A percentile compares a stretch with the other conserved stretches of the same genome.
These are phyloP conservation scores for Farysia itapuensis DNA, from an alignment of 1,284 basidiomycete species.

Conservation along the genomic window DNA sequence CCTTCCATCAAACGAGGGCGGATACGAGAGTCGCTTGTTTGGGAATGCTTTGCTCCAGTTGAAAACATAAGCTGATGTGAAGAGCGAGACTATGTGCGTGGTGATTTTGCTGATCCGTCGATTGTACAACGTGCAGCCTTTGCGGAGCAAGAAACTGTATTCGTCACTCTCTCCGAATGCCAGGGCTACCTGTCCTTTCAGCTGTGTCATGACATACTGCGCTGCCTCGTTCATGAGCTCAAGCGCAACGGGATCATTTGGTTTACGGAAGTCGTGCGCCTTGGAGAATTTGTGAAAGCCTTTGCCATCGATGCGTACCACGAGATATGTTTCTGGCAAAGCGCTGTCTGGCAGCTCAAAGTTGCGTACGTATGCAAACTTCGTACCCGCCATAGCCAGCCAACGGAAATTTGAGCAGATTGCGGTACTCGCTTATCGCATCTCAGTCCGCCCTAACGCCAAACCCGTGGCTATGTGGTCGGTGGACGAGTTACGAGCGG, in stretches of 20 bases:
- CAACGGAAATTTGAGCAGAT: too few species aligned
- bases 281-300: conserved; percentile 94
- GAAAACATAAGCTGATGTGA: conserved; percentile 89
- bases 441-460: too few species aligned
- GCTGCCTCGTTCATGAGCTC: conserved; percentile 92
- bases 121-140: conserved; percentile 75
- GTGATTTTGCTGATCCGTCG: conserved; percentile 81
- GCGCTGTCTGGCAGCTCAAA: conserved; percentile 88
- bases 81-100: conserved; percentile 82
- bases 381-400: conserved; percentile 96
- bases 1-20: conserved; percentile 86
- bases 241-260: conserved; percentile 85
- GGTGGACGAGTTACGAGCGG: too few species aligned
- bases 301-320: conserved; percentile 88
- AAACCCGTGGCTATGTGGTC: too few species aligned
- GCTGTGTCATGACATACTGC: conserved; percentile 69
- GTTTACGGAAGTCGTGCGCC: conserved; percentile 79
- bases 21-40: conserved; percentile 69
- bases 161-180: conserved; percentile 97
- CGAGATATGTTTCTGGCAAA: conserved; percentile 79
- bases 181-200: conserved; percentile 49
- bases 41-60: conserved; percentile 82
- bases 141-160: conserved; percentile 86
- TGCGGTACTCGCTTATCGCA: too few species aligned
- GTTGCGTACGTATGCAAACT: conserved; percentile 83